Percentiles rank a stretch among this genome's conserved stretches.
Conservation (phyloP, 371 early-diverging fungal species). For the Entomophthora muscae region DNA sequence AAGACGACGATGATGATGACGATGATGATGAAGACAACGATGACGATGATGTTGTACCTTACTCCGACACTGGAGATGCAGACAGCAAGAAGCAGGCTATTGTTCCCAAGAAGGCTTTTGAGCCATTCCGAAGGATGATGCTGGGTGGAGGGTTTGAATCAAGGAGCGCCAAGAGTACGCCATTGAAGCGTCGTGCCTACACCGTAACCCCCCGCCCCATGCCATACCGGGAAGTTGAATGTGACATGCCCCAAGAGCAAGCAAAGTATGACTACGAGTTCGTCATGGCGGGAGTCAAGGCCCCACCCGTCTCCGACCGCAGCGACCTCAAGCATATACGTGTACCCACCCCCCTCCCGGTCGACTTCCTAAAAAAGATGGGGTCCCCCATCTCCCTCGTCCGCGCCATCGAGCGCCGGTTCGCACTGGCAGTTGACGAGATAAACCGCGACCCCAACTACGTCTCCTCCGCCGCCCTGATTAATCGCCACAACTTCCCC, state of each 20-base stretch:
- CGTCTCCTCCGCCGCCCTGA: conserved; percentile 6
- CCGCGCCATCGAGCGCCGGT: not conserved
- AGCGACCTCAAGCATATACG: not conserved
- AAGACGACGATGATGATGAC: no score
- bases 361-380: not conserved
- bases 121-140: no score
- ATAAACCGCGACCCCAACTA: not conserved
- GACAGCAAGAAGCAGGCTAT: no score
- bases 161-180: no score
- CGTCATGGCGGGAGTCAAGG: conserved; percentile 1
- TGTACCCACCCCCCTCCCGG: not conserved
- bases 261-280: not conserved
- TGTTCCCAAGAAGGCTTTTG: no score
- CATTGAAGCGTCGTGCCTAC: no score
- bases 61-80: no score
- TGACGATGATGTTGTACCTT: no score
- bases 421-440: not conserved
- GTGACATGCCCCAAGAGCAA: not conserved
- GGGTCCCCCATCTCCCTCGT: not conserved
- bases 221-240: conserved; percentile 2
- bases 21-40: no score
- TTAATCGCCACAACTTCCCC: conserved; percentile 6
- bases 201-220: no score
- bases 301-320: conserved; percentile 4
- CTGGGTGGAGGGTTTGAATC: no score